Conservation (phyloP, 768 basidiomycete genomes). For the Xerocomellus dryophilus region DNA sequence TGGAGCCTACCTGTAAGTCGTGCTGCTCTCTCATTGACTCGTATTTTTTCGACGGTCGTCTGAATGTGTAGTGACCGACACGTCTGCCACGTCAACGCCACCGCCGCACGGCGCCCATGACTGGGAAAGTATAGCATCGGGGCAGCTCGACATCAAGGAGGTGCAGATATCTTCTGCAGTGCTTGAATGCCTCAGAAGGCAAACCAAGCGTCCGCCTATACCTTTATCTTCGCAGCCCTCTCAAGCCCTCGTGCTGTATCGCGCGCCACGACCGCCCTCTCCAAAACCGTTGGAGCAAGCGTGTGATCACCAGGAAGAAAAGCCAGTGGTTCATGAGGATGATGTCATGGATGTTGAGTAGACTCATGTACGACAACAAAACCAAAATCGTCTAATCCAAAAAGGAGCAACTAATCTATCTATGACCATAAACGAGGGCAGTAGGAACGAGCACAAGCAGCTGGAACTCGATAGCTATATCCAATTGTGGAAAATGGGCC, state of each 20-base stretch:
- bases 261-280: conserved; percentile 35
- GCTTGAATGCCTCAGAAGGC: conserved; percentile 44
- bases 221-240: conserved; percentile 15
- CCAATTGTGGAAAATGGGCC: conserved; percentile 4
- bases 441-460: conserved; percentile 21
- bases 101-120: conserved; percentile 1
- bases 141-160: conserved; percentile 20
- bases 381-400: conserved; percentile 27
- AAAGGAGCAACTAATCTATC: conserved; percentile 28
- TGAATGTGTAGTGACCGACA: not conserved
- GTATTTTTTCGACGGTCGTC: not conserved
- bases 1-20: conserved; percentile 60
- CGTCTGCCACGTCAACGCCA: conserved; percentile 32
- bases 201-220: conserved; percentile 22
- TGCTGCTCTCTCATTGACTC: conserved; percentile 2
- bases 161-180: conserved; percentile 44
- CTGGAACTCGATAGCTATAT: conserved; percentile 12
- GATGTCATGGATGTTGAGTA: conserved; percentile 57
- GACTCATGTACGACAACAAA: conserved; percentile 14
- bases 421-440: conserved; percentile 18
- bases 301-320: conserved; percentile 1
- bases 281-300: not conserved
- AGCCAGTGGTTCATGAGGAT: conserved; percentile 21
- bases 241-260: conserved; percentile 57
- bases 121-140: conserved; percentile 27